Evolutionary conservation across 768 basidiomycete species (phyloP), one percentile per base, ranked within the genome.

Genomic region (Lentinula edodes): DNA sequence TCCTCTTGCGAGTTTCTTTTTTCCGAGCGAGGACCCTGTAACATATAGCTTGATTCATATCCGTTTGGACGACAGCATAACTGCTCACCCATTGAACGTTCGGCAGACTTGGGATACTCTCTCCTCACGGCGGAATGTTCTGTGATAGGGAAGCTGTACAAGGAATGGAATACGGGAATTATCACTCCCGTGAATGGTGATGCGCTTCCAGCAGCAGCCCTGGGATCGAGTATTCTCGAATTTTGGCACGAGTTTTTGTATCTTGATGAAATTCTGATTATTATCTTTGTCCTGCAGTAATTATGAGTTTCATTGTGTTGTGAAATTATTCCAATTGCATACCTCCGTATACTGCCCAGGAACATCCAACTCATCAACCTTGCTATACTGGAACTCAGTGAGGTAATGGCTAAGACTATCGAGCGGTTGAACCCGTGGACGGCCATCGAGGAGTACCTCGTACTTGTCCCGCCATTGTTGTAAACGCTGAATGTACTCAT

Each of bases 261-360:
- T 94, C 64, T 90, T 85, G 61, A 92, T 82, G 67, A 98, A 97
- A 66, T 90, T 89, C 66, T 91, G 89, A 70, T 93, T 93, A 67
- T 82, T 92, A 72, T 99, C 96, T 72, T 95, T 94, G 70, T 98
- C 95, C 95, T 97, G 68, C 42, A 34, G n/a, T 23, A 23, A 23
- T 9, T 16, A 18, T 41, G 0, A 35, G 45, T 6, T 38, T 34
- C 18, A 28, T 39, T 3, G 2, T 34, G 46, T 51, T 12, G 34
- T 51, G 35, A 8, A 46, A 48, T 7, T n/a, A 63, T 6, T 39
- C 69, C 23, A n/a, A 16, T 16, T 28, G 1, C 77, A 67, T 59
- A 91, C 95, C 83, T 98, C 93, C 0, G 94, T 91, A 71, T 99
- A 99, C 73, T 99, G 97, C 6, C 97, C 97, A n/a, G 95, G 95